These are phyloP conservation scores for Lachancea nothofagi DNA, from an alignment of 805 yeast genomes.

Conservation along the genomic window DNA sequence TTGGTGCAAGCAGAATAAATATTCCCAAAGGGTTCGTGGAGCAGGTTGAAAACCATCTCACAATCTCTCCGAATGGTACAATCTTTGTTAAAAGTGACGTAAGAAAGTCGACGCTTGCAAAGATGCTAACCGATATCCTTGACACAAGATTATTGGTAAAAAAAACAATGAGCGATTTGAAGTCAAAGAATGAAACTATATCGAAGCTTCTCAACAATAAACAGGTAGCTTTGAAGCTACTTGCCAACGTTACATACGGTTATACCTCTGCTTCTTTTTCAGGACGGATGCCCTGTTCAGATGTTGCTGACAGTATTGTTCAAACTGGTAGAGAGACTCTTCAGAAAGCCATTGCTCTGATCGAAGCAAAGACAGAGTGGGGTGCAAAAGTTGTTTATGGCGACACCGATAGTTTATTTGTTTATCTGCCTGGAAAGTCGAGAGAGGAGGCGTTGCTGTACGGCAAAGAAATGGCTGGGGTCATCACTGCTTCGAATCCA, in stretches of 20 bases:
- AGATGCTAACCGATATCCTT: slow-evolving; percentile 78
- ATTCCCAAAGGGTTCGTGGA: slow-evolving; percentile 55
- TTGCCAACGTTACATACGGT: slow-evolving; percentile 95
- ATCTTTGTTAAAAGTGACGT: slow-evolving; percentile 63
- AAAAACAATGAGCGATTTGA: slow-evolving; percentile 55
- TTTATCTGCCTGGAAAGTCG: slow-evolving; percentile 79
- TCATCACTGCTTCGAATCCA: slow-evolving; percentile 63
- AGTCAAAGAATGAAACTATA: slow-evolving; percentile 40
- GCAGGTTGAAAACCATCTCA: slow-evolving; percentile 48
- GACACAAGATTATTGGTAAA: slow-evolving; percentile 78
- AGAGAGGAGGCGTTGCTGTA: slow-evolving; percentile 69
- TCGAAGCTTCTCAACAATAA: slow-evolving; percentile 60
- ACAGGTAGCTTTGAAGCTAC: slow-evolving; percentile 80
- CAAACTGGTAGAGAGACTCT: slow-evolving; percentile 84
- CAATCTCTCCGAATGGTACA: slow-evolving; percentile 81
- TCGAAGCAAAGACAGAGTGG: slow-evolving; percentile 57
- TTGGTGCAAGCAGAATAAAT: slow-evolving; percentile 49
- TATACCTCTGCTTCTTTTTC: slow-evolving; percentile 92
- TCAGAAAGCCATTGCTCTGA: slow-evolving; percentile 59
- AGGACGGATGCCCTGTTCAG: slow-evolving; percentile 96
- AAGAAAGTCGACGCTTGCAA: slow-evolving; percentile 69
- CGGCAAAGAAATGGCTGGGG: slow-evolving; percentile 64
- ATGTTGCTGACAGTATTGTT: slow-evolving; percentile 91
- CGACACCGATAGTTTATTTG: slow-evolving; percentile 92
- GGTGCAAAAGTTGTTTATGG: slow-evolving; percentile 95